A percentile compares a stretch with the other conserved stretches of the same genome.
Conservation (phyloP, 2,329 filamentous ascomycete genomes). For the Trichothecium roseum region DNA sequence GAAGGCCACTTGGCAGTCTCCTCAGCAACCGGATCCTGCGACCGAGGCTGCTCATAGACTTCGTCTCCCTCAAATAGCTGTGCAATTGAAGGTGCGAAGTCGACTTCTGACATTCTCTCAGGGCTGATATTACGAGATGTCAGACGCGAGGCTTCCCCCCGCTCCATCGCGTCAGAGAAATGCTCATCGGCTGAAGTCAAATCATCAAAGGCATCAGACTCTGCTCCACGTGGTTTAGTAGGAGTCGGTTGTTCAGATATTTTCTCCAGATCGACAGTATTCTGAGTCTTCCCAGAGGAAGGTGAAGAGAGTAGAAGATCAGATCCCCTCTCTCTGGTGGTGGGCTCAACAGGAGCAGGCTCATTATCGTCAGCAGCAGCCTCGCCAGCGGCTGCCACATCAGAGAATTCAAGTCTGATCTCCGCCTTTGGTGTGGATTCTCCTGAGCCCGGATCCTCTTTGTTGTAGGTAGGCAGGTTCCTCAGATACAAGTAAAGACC, state of each 20-base stretch:
- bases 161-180: constrained; percentile 23
- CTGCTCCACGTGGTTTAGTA: constrained; percentile 9
- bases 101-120: too few relatives aligned
- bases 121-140: not conserved
- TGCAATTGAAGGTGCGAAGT: too few relatives aligned
- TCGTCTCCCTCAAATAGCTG: too few relatives aligned
- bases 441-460: constrained; percentile 48
- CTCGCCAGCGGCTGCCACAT: constrained; percentile 1
- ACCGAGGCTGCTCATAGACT: not conserved
- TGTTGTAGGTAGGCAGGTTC: constrained; percentile 10
- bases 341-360: constrained; percentile 26
- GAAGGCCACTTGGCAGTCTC: constrained; percentile 3
- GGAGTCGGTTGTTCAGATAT: constrained; percentile 12
- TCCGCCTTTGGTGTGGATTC: constrained; percentile 60
- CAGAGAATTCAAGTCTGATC: constrained; percentile 17
- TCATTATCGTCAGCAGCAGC: constrained; percentile 14
- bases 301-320: constrained; percentile 30
- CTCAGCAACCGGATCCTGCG: constrained; percentile 9
- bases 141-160: not conserved
- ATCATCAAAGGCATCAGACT: constrained; percentile 16
- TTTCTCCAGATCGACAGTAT: constrained; percentile 13
- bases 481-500: constrained; percentile 3
- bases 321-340: constrained; percentile 31
- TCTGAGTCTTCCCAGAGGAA: constrained; percentile 17
- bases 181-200: constrained; percentile 23